These are phyloP conservation scores for Aureococcus anophagefferens DNA, from an alignment of 108 stramenopile genomes.

Conservation along the genomic window DNA sequence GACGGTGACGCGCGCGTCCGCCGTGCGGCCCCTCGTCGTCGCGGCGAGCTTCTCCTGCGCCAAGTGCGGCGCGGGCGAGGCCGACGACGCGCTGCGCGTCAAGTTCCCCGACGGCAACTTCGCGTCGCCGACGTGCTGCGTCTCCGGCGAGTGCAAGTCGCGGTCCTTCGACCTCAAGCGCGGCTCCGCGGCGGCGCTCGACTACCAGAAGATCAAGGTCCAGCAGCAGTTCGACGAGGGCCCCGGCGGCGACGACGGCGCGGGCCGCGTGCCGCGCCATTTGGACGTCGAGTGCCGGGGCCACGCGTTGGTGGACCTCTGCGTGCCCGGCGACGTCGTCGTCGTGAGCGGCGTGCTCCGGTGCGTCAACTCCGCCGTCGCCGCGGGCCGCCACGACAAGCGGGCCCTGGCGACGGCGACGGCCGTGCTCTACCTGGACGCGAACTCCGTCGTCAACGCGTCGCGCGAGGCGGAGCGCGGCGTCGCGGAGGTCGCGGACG, in stretches of 20 bases:
- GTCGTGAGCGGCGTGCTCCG: slow-evolving; percentile 71
- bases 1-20: slow-evolving; percentile 78
- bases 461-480: slow-evolving; percentile 11
- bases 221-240: slow-evolving; percentile 81
- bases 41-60: slow-evolving; percentile 73
- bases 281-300: slow-evolving; percentile 70
- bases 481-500: not conserved
- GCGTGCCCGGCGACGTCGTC: slow-evolving; percentile 89
- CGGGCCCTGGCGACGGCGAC: slow-evolving; percentile 68
- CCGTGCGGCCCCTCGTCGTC: slow-evolving; percentile 66
- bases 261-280: slow-evolving; percentile 70
- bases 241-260: slow-evolving; percentile 24
- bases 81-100: slow-evolving; percentile 19
- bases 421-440: slow-evolving; percentile 75
- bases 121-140: slow-evolving; percentile 66
- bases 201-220: slow-evolving; percentile 79
- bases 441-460: slow-evolving; percentile 68
- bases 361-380: slow-evolving; percentile 72
- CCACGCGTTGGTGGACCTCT: slow-evolving; percentile 75
- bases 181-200: slow-evolving; percentile 69
- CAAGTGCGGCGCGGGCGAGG: slow-evolving; percentile 54
- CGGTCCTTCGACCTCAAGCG: slow-evolving; percentile 57
- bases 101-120: slow-evolving; percentile 52
- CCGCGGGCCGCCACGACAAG: slow-evolving; percentile 66
- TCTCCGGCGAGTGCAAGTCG: slow-evolving; percentile 44